phyloP scores from a whole-genome alignment of 176 grass and related monocot genomes.

The Oryza australiensis region DNA sequence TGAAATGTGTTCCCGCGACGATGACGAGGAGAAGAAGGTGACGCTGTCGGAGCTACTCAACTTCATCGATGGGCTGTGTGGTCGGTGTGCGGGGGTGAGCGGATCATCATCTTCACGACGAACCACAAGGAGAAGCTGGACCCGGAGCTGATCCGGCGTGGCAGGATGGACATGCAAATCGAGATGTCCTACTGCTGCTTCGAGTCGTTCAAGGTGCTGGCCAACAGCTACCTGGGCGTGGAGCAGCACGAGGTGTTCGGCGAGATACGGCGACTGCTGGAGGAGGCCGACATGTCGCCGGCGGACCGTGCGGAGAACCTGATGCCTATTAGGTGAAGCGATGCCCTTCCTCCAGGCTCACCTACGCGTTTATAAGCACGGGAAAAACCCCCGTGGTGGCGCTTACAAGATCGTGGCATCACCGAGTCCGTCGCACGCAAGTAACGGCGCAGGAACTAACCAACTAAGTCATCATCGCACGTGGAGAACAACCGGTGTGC shows the following conservation, averaged over 20 bases:
- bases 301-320: constrained; percentile 61
- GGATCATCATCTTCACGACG: constrained; percentile 60
- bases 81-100: constrained; percentile 57
- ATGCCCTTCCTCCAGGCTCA: too few relatives aligned
- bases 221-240: constrained; percentile 51
- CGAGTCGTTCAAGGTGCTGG: constrained; percentile 50
- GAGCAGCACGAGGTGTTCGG: constrained; percentile 35
- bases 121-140: constrained; percentile 68
- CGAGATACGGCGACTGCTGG: constrained; percentile 16
- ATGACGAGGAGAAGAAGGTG: not conserved
- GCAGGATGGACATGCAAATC: constrained; percentile 75
- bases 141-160: constrained; percentile 48
- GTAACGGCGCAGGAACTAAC: too few relatives aligned
- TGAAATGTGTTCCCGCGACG: too few relatives aligned
- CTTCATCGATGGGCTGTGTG: constrained; percentile 64
- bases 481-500: too few relatives aligned
- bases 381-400: too few relatives aligned
- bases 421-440: too few relatives aligned
- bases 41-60: constrained; percentile 59
- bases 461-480: too few relatives aligned
- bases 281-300: constrained; percentile 54
- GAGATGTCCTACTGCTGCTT: constrained; percentile 58
- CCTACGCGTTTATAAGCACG: too few relatives aligned
- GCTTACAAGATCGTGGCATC: too few relatives aligned
- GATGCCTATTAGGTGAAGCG: too few relatives aligned